These are phyloP conservation scores for Prunus mongolica DNA, from an alignment of 306 rosid genomes.

Conservation along the genomic window DNA sequence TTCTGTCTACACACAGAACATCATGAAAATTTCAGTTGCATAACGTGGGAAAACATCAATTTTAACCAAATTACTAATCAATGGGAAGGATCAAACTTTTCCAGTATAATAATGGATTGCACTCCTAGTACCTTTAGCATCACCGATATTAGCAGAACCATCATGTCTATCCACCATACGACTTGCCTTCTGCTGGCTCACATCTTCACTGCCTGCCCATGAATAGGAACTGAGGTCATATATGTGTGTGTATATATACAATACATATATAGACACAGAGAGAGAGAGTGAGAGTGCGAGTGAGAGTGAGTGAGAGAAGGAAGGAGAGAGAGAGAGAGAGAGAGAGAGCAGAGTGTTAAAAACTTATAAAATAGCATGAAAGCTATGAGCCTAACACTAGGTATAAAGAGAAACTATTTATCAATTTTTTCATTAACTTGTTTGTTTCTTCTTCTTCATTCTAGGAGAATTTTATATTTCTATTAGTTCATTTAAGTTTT, in stretches of 20 bases:
- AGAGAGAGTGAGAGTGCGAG: not conserved
- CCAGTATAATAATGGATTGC: not conserved
- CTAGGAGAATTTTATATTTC: not conserved
- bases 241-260: not conserved
- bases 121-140: conserved; percentile 41
- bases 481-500: not conserved
- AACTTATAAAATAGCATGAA: not conserved
- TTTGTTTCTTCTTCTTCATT: not conserved
- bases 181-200: conserved; percentile 36
- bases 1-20: conserved; percentile 39
- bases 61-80: not conserved
- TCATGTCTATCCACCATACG: conserved; percentile 41
- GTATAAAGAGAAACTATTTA: not conserved
- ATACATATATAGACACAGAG: no score
- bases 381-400: no score
- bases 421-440: not conserved
- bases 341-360: not conserved
- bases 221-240: conserved; percentile 28
- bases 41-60: not conserved
- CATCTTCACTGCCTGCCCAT: conserved; percentile 46
- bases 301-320: no score
- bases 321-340: not conserved
- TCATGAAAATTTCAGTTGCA: not conserved
- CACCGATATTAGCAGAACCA: conserved; percentile 30
- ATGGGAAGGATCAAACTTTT: not conserved